Base-by-base conservation (phyloP, 495 filamentous ascomycete species). In the Xylaria venustula region DNA sequence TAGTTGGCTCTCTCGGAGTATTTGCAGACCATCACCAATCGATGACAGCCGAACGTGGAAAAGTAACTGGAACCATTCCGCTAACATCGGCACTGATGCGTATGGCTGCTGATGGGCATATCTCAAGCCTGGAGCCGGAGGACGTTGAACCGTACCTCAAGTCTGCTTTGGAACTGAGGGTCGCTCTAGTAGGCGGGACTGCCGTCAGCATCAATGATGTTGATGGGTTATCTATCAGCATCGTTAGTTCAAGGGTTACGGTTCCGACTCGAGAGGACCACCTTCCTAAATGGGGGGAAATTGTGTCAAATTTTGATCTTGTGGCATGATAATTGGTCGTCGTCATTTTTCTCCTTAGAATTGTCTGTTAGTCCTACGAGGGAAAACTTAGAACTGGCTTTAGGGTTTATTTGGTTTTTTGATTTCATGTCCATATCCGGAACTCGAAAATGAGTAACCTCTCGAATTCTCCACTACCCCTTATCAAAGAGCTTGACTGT, bases 1-100 rank as follows among this genome's bases (percentile, higher is more conserved):
- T 83, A 19, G 72, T 87, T 3, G 87, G 84, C 7, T 79, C 82
- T 7, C 76, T 85, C 49, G 77, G 77, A 5, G 73, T 88, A 8
- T 86, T 88, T 60, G 69, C 73, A 9, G 63, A 71, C 3, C 71
- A 67, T 61, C 34, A 61, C 60, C 15, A 28, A 12, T 50, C 51
- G 23, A 5, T 64, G 54, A 59, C 36, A 40, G 36, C 65, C 22
- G 20, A 41, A 66, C 41, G 50, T 41, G 52, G 59, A 34, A 72
- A 68, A n/a, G 71, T 84, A 0, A 73, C 79, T 15, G 83, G 82
- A 3, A 83, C 81, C 1, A 73, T 88, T 20, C 85, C 86, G 14
- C 67, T 90, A 36, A 88, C 82, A 2, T 71, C 75, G 7, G 75
- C 75, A 12, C 66, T 90, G 54, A 64, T 81, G 59, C 67, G 70